Base-by-base conservation (phyloP, 2,329 filamentous ascomycete genomes). In the Colletotrichum chrysophilum region DNA sequence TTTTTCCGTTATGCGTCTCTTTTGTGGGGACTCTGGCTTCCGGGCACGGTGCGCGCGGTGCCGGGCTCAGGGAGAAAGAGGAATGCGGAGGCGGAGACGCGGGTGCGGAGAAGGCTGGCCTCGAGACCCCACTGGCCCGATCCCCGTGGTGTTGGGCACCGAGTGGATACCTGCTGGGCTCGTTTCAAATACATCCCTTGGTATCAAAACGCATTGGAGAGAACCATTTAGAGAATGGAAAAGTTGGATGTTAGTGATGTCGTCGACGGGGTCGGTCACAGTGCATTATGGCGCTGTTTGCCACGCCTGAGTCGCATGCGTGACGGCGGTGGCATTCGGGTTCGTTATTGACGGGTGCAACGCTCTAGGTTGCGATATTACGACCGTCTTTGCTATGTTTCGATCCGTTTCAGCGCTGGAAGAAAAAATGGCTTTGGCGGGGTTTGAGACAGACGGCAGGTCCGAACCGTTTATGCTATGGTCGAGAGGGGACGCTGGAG, bases 81-180 rank as follows among this genome's bases (percentile, higher is more conserved):
- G 18, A 28, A 69, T 69, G 74, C 70, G 74, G 74, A 76, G 74
- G 74, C 74, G 70, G 74, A 70, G 67, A 70, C 56, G 43, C 43
- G 34, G 67, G 21, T 48, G 32, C 55, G 65, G 38, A 32, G 18
- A 38, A 74, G 16, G 71, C 66, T 26, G 71, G 65, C 24, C 66
- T 68, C 32, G 71, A 48, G 56, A 36, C 48, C 66, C 66, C 60
- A 66, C 66, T 74, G 66, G 24, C 18, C 67, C 61, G 48, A 66
- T 66, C 28, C 14, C 28, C 64, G 52, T 61, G 28, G n/a, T 30
- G 34, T 32, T 71, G 34, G 69, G 26, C 38, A 60, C 26, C 26
- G 66, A 34, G 66, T 74, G 32, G 72, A 26, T 14, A 26, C 24
- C 38, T 43, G 26, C 16, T 62, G 43, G 43, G 43, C 43, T 61